phyloP scores from a whole-genome alignment of 345 rosid species.

The Rhodomyrtus tomentosa region DNA sequence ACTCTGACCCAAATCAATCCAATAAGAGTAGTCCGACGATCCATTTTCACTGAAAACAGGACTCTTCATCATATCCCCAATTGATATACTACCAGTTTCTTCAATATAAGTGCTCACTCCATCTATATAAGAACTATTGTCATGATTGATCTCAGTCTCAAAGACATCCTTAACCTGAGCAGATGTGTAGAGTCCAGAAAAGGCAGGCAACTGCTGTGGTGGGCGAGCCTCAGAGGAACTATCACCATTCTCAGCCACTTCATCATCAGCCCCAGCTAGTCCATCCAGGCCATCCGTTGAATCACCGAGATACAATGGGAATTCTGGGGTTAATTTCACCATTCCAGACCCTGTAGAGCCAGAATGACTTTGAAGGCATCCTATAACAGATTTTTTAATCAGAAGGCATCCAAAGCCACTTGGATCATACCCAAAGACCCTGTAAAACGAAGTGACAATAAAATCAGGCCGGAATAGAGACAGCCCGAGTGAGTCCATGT shows the following conservation, averaged over 20 bases:
- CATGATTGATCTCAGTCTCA: slow-evolving; percentile 83
- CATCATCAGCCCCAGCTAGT: slow-evolving; percentile 39
- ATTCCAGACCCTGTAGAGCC: slow-evolving; percentile 92
- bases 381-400: slow-evolving; percentile 95
- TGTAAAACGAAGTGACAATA: slow-evolving; percentile 87
- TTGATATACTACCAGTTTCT: slow-evolving; percentile 81
- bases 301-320: slow-evolving; percentile 86
- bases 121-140: slow-evolving; percentile 72
- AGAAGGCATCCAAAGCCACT: slow-evolving; percentile 98
- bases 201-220: slow-evolving; percentile 70
- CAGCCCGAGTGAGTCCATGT: slow-evolving; percentile 97
- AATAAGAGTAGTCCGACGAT: slow-evolving; percentile 74
- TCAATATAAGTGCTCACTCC: slow-evolving; percentile 87
- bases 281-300: slow-evolving; percentile 79
- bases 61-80: slow-evolving; percentile 97
- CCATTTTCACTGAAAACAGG: slow-evolving; percentile 97
- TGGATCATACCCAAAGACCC: slow-evolving; percentile 94
- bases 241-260: slow-evolving; percentile 39
- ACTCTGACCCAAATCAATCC: slow-evolving; percentile 97
- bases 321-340: slow-evolving; percentile 94
- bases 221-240: slow-evolving; percentile 46
- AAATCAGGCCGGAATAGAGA: slow-evolving; percentile 97
- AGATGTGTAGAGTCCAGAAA: slow-evolving; percentile 84
- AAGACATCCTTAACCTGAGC: slow-evolving; percentile 92
- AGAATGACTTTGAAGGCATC: slow-evolving; percentile 81